Base-by-base conservation (phyloP, 2,329 filamentous ascomycete genomes). In the Trichophyton schoenleinii region DNA sequence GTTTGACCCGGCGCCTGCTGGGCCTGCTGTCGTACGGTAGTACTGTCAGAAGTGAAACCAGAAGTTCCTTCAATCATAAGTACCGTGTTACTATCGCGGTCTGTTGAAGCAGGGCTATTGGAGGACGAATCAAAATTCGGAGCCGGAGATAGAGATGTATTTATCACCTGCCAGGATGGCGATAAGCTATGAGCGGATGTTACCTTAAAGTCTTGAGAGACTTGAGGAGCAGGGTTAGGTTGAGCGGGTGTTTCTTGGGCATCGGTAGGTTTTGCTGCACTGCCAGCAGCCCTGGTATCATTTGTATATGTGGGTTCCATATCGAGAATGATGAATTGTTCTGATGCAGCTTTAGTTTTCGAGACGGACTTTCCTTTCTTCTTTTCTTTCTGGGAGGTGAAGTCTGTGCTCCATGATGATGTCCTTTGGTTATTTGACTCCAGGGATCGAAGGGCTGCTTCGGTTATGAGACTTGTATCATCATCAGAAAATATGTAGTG, bases 401-500 rank as follows among this genome's bases (percentile, higher is more conserved):
- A 48, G 11, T 53, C 22, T 18, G 57, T 48, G 28, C 62, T 57
- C 28, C 73, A 62, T 25, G 66, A 61, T 25, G 66, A 60, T 3
- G 31, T 61, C 6, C 13, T 52, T 15, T 72, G 67, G 60, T 76
- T 71, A 59, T 78, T 75, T 62, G 77, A 60, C 71, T 83, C 73
- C 73, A 85, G 71, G 20, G 79, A 78, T 38, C 79, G 78, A 63
- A 86, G 73, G 3, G 81, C 80, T 1, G 87, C 85, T 42, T 84
- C 80, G 0, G 87, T 87, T 42, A 95, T 78, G 52, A 88, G 78
- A 55, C 91, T 87, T 1, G 85, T 83, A 70, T 96, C 91, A 74
- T 97, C 94, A 73, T 97, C 91, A 67, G 84, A 83, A 77, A 99
- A 97, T 69, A 97, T 82, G 76, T 97, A 97, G 76, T 92, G 90